Evolutionary conservation across 495 filamentous ascomycete genomes (phyloP).

Genomic region (Tuber aestivum): DNA sequence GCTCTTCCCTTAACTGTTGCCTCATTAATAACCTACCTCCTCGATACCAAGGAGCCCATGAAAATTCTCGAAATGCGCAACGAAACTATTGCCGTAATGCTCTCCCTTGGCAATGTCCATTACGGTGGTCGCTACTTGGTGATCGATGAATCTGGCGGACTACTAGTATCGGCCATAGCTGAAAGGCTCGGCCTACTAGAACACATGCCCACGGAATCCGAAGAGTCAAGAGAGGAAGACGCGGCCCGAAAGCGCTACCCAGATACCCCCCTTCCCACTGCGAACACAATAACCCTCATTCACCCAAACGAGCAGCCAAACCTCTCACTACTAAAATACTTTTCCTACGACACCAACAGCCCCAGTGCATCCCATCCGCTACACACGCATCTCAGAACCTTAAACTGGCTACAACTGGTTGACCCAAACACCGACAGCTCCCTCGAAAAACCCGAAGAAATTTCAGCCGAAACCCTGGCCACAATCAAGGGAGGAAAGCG

Average conservation of each 20-base stretch:
- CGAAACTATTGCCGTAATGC: slow-evolving; percentile 71
- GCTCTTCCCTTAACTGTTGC: slow-evolving; percentile 75
- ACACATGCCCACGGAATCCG: slow-evolving; percentile 16
- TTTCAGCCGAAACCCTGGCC: slow-evolving; percentile 53
- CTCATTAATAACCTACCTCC: slow-evolving; percentile 62
- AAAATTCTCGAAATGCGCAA: slow-evolving; percentile 85
- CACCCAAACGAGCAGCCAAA: slow-evolving; percentile 89
- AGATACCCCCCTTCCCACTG: slow-evolving; percentile 45
- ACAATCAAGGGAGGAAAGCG: slow-evolving; percentile 70
- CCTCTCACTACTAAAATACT: slow-evolving; percentile 77
- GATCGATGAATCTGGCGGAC: slow-evolving; percentile 81
- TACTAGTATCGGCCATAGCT: slow-evolving; percentile 80
- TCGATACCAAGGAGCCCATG: slow-evolving; percentile 67
- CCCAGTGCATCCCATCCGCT: slow-evolving; percentile 66
- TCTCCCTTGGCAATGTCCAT: slow-evolving; percentile 61
- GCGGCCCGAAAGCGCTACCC: slow-evolving; percentile 15
- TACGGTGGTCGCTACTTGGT: slow-evolving; percentile 74
- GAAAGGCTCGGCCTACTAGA: slow-evolving; percentile 86
- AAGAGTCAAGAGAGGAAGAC: slow-evolving; percentile 20
- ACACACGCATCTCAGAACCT: slow-evolving; percentile 66
- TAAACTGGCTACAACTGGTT: slow-evolving; percentile 86
- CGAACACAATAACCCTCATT: slow-evolving; percentile 80
- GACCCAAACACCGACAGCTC: slow-evolving; percentile 65
- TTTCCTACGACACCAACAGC: slow-evolving; percentile 65
- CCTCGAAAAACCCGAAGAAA: slow-evolving; percentile 57